Evolutionary conservation across 768 basidiomycete genomes (phyloP), one percentile per base, ranked within the genome.

Genomic region (Podaxis rugospora): DNA sequence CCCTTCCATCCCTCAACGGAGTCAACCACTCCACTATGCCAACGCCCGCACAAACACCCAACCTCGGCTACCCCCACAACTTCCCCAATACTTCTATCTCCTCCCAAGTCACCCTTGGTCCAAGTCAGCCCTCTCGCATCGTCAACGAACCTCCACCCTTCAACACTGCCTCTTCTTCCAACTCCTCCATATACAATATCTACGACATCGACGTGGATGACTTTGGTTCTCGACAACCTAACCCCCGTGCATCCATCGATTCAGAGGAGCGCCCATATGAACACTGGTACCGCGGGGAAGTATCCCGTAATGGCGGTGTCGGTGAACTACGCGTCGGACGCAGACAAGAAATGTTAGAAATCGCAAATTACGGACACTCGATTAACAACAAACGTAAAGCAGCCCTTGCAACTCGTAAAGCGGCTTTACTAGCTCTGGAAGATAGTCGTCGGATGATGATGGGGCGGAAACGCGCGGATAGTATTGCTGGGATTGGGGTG

Each of bases 261-360:
- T 92, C 90, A 4, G 90, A 91, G 63, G 92, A 93, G 68, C 82
- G 83, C 13, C 91, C 91, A 0, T 93, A 88, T 62, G 90, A 93
- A 66, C 92, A 94, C 67, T 93, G 92, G 92, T 94, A 94, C 69
- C 86, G 92, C 52, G 92, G 92, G 1, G 92, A 94, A 65, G 83
- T 91, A 4, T 87, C 91, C 11, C 81, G 92, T 51, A 94, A 94
- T 68, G 92, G 92, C 25, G 92, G 92, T n/a, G 90, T 93, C 10
- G 92, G 92, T 52, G 92, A 93, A 71, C 75, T 92, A 57, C 81
- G 87, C 21, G 85, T 93, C 1, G 92, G 84, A 2, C 80, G 81
- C 66, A 80, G 87, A 60, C 79, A 87, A 71, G 92, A 94, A 72
- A 93, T 94, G 92, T 70, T 94, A 57, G 90, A 93, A 67, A 93